These are phyloP conservation scores for Mycena capillaripes DNA, from an alignment of 768 basidiomycete species.

Conservation along the genomic window DNA sequence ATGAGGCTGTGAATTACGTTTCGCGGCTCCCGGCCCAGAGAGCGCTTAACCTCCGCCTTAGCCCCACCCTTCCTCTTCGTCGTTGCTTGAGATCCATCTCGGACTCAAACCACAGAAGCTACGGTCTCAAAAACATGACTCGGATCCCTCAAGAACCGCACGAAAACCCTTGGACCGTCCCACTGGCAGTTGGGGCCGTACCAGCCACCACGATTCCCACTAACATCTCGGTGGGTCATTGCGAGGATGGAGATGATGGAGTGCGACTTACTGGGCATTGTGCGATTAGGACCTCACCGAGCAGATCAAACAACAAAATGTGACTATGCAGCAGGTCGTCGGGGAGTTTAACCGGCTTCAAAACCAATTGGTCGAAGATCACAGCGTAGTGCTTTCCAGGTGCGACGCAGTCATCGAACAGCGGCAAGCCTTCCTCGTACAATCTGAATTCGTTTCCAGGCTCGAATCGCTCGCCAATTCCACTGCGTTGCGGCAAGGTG, in stretches of 20 bases:
- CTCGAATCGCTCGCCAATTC: conserved; percentile 19
- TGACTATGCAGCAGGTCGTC: conserved; percentile 5
- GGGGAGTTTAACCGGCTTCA: conserved; percentile 11
- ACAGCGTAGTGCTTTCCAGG: conserved; percentile 3
- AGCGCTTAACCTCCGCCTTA: no score
- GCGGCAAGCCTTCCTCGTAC: not conserved
- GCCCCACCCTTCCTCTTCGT: no score
- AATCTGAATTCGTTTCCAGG: conserved; percentile 1
- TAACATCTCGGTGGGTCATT: not conserved
- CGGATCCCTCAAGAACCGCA: conserved; percentile 16
- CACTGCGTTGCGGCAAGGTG: not conserved
- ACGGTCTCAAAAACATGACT: not conserved
- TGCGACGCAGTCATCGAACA: not conserved
- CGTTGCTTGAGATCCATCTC: no score
- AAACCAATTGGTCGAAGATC: not conserved
- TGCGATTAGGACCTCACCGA: conserved; percentile 1
- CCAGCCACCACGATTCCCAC: not conserved
- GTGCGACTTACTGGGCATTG: not conserved
- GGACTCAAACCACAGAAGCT: no score
- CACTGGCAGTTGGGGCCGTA: not conserved
- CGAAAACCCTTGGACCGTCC: conserved; percentile 14
- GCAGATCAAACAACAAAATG: conserved; percentile 12
- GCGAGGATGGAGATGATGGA: not conserved
- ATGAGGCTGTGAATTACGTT: no score
- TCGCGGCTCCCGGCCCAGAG: no score